Evolutionary conservation across 139 green algal species (phyloP).

Genomic region (Chlamydomonas incerta): DNA sequence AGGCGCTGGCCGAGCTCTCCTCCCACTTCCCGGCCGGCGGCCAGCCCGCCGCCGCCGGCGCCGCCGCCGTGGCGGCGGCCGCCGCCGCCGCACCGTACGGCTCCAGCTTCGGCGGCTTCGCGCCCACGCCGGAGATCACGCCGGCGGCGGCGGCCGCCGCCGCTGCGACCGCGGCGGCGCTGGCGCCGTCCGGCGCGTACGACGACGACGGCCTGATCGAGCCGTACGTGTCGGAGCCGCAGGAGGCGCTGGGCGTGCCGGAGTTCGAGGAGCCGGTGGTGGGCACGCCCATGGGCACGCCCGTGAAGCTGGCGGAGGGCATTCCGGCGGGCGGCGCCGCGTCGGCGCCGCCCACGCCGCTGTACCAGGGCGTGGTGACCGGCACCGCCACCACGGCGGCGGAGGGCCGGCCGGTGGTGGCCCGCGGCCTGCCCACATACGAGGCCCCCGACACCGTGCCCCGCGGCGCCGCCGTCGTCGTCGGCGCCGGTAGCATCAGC

Average conservation of each 20-base stretch:
- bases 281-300: not conserved
- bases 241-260: too few relatives aligned
- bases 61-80: not conserved
- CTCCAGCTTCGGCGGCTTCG: too few relatives aligned
- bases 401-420: not conserved
- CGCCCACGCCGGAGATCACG: too few relatives aligned
- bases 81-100: not conserved
- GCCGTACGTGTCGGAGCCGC: not conserved
- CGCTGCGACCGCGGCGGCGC: too few relatives aligned
- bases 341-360: not conserved
- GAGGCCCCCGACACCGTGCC: not conserved
- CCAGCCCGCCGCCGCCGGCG: not conserved
- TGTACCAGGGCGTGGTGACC: slow-evolving; percentile 17
- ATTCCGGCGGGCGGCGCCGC: not conserved
- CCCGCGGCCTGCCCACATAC: not conserved
- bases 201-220: not conserved
- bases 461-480: not conserved
- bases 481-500: not conserved
- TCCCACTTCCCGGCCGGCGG: not conserved
- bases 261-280: not conserved
- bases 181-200: too few relatives aligned
- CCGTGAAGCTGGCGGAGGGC: slow-evolving; percentile 16
- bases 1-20: not conserved
- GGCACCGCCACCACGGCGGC: not conserved
- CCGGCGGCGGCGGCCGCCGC: too few relatives aligned